Evolutionary conservation across 2,329 filamentous ascomycete genomes (phyloP).

Genomic region (Claviceps pazoutovae): DNA sequence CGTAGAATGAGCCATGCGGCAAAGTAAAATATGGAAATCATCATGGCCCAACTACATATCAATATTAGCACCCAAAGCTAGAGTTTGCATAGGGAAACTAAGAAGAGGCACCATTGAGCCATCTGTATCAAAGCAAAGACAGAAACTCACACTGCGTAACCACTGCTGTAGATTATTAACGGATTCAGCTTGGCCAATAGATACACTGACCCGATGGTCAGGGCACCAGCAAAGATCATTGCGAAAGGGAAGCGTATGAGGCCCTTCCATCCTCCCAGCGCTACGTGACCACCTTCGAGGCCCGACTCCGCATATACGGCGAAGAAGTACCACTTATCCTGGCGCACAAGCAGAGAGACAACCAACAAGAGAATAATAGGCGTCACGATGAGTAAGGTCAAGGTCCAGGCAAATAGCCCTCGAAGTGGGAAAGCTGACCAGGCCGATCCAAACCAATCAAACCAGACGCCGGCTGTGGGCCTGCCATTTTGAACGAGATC

Average conservation of each 20-base stretch:
- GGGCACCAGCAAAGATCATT: conserved; percentile 49
- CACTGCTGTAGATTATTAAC: conserved; percentile 77
- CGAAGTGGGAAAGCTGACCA: conserved; percentile 70
- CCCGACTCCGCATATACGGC: conserved; percentile 43
- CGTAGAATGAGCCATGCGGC: conserved; percentile 71
- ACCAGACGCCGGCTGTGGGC: conserved; percentile 70
- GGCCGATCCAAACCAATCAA: conserved; percentile 70
- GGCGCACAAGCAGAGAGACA: conserved; percentile 51
- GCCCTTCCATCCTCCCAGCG: conserved; percentile 63
- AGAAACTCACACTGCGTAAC: conserved; percentile 54
- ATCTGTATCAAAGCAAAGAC: no score
- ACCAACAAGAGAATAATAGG: conserved; percentile 60
- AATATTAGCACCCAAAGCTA: conserved; percentile 8
- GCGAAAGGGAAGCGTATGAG: conserved; percentile 75
- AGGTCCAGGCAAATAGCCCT: conserved; percentile 76
- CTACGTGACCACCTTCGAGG: conserved; percentile 45
- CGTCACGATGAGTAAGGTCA: conserved; percentile 67
- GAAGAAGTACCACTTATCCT: conserved; percentile 83
- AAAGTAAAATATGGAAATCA: conserved; percentile 66
- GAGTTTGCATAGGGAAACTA: not conserved
- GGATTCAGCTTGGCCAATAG: conserved; percentile 75
- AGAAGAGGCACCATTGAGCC: not conserved
- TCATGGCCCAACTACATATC: conserved; percentile 57
- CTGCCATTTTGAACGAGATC: conserved; percentile 53
- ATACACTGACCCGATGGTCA: conserved; percentile 60